A percentile compares a stretch with the other conserved stretches of the same genome.
phyloP scores from a whole-genome alignment of 1,284 basidiomycete genomes.

The Coniferiporia weirii region DNA sequence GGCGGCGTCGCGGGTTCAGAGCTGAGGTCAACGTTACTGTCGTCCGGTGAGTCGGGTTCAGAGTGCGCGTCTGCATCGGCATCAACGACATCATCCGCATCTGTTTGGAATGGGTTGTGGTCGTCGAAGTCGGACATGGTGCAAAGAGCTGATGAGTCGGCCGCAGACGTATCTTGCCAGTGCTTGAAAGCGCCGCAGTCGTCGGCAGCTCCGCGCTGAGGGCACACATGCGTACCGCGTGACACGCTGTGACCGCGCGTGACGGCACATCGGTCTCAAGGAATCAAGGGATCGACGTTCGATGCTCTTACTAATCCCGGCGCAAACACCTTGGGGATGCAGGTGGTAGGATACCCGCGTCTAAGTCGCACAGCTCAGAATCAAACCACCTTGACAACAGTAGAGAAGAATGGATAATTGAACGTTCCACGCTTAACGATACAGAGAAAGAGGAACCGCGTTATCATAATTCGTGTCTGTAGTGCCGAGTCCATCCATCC shows the following conservation, averaged over 20 bases:
- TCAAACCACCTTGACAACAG: not conserved
- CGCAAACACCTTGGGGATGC: too few species aligned
- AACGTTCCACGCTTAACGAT: constrained; percentile 5
- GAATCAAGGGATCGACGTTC: too few species aligned
- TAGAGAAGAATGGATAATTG: not conserved
- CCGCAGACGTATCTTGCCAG: not conserved
- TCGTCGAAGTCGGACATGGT: constrained; percentile 69
- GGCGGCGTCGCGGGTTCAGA: constrained; percentile 63
- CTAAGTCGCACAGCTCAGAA: not conserved
- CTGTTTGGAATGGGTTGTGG: constrained; percentile 75
- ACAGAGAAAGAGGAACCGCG: constrained; percentile 1
- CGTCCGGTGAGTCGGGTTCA: constrained; percentile 49
- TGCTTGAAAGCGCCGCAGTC: too few species aligned
- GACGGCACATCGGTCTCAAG: not conserved
- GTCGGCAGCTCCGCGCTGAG: not conserved
- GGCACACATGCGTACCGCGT: not conserved
- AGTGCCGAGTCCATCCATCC: not conserved
- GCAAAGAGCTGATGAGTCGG: not conserved
- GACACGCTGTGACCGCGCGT: not conserved
- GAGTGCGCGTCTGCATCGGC: constrained; percentile 35
- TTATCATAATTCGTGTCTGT: not conserved
- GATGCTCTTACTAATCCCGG: too few species aligned
- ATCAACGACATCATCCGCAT: constrained; percentile 38
- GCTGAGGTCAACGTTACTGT: constrained; percentile 48
- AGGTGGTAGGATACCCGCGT: too few species aligned